Conservation (phyloP, 1,139 yeast genomes). For the Debaryomycetaceae sp. region DNA sequence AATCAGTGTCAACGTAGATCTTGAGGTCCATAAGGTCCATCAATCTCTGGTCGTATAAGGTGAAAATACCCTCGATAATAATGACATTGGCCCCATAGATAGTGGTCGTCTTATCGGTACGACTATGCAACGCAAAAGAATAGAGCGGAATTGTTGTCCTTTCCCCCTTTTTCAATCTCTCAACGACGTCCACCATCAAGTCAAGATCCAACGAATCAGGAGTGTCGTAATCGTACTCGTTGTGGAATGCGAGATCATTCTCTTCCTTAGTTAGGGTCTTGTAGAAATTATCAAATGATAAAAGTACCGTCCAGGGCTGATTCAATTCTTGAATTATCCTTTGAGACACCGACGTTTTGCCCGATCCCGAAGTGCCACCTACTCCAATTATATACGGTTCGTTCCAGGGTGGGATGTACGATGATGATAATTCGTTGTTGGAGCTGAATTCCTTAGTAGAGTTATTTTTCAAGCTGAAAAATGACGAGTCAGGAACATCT, state of each 20-base stretch:
- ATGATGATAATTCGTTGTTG: slow-evolving; percentile 6
- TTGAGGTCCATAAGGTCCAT: slow-evolving; percentile 78
- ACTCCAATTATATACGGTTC: slow-evolving; percentile 93
- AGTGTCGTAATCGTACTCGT: slow-evolving; percentile 78
- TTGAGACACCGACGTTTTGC: slow-evolving; percentile 90
- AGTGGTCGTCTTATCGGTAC: slow-evolving; percentile 66
- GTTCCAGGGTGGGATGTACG: slow-evolving; percentile 89
- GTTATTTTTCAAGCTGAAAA: slow-evolving; percentile 9
- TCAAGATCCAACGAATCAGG: slow-evolving; percentile 84
- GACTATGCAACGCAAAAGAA: slow-evolving; percentile 70
- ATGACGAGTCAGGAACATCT: slow-evolving; percentile 15
- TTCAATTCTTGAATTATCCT: slow-evolving; percentile 73
- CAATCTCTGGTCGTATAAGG: slow-evolving; percentile 68
- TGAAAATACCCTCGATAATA: slow-evolving; percentile 87
- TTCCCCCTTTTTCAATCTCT: slow-evolving; percentile 55
- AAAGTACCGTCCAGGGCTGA: slow-evolving; percentile 94
- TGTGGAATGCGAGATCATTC: slow-evolving; percentile 57
- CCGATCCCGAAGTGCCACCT: slow-evolving; percentile 94
- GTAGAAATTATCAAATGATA: slow-evolving; percentile 90
- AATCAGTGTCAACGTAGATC: slow-evolving; percentile 88
- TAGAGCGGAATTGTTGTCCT: slow-evolving; percentile 78
- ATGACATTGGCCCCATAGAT: slow-evolving; percentile 96
- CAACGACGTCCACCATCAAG: slow-evolving; percentile 58
- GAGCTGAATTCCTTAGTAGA: background rate
- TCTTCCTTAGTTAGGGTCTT: slow-evolving; percentile 64